A percentile compares a stretch with the other conserved stretches of the same genome.
Conservation (phyloP, 139 green algal genomes). For the Dunaliella primolecta region DNA sequence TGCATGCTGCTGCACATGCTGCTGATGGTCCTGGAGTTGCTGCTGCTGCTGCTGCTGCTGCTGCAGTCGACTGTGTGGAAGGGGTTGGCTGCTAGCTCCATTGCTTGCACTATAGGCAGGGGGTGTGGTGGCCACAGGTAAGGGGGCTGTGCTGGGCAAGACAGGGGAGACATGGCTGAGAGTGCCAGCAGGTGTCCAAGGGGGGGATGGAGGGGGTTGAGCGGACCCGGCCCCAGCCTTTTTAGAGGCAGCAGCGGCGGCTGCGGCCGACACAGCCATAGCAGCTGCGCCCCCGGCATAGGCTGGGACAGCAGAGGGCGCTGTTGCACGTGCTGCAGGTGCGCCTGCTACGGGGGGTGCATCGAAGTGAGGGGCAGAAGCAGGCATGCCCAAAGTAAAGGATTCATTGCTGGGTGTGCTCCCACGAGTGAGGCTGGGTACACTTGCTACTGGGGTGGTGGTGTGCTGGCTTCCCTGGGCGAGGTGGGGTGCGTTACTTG, state of each 20-base stretch:
- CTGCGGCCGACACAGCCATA: no score
- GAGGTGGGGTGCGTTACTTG: neutral
- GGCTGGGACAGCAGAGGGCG: no score
- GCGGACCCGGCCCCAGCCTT: no score
- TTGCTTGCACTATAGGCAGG: neutral
- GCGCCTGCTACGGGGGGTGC: neutral
- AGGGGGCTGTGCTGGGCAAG: no score
- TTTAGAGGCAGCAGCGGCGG: no score
- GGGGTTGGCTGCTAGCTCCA: neutral
- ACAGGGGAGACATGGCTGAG: no score
- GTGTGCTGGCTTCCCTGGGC: neutral
- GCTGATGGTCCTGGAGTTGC: neutral
- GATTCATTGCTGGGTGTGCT: neutral
- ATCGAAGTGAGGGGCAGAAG: neutral
- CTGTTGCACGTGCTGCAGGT: neutral
- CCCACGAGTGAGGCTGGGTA: neutral
- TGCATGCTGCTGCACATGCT: neutral
- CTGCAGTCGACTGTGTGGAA: no score
- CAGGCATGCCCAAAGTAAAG: neutral
- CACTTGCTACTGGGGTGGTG: neutral
- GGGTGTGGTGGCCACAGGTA: no score
- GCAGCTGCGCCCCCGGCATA: no score
- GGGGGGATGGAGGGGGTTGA: no score
- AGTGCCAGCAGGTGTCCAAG: no score
- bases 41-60: neutral